A percentile compares a stretch with the other conserved stretches of the same genome.
phyloP scores from a whole-genome alignment of 495 filamentous ascomycete genomes.

The Penicillium nucicola region DNA sequence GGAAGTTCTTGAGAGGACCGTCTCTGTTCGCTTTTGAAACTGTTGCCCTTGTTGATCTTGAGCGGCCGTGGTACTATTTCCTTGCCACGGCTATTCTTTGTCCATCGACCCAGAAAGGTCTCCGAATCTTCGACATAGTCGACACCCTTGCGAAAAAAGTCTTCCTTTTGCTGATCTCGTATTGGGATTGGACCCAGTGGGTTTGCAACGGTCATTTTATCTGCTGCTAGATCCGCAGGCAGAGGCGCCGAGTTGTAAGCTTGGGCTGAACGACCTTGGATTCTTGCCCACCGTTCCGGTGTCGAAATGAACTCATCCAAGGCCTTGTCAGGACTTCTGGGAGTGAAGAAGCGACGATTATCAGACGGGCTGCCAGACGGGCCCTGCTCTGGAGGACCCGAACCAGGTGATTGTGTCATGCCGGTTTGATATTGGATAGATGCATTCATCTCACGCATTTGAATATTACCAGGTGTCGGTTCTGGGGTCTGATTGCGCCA shows the following conservation, averaged over 20 bases:
- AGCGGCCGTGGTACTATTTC: background rate
- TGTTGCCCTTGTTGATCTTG: background rate
- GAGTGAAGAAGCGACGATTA: background rate
- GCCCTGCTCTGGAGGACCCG: background rate
- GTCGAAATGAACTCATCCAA: background rate
- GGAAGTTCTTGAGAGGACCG: background rate
- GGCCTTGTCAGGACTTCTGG: background rate
- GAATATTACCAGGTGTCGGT: background rate
- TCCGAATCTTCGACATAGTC: constrained; percentile 3
- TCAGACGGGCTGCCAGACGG: background rate
- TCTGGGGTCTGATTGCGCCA: background rate
- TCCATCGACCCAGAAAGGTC: background rate
- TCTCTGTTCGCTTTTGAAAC: too few species aligned
- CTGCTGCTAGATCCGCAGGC: background rate
- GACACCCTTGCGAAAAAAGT: background rate
- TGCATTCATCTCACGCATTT: background rate
- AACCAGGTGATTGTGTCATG: background rate
- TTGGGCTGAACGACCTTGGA: background rate
- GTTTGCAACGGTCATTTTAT: background rate
- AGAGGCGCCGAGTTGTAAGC: background rate
- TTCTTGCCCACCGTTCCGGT: background rate
- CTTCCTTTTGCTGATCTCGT: background rate
- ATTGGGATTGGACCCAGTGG: background rate
- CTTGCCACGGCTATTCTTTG: background rate
- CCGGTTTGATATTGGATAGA: background rate